Evolutionary conservation across 106 monocot species (phyloP), one percentile per base, ranked within the genome.

Genomic region (Agapanthus africanus): DNA sequence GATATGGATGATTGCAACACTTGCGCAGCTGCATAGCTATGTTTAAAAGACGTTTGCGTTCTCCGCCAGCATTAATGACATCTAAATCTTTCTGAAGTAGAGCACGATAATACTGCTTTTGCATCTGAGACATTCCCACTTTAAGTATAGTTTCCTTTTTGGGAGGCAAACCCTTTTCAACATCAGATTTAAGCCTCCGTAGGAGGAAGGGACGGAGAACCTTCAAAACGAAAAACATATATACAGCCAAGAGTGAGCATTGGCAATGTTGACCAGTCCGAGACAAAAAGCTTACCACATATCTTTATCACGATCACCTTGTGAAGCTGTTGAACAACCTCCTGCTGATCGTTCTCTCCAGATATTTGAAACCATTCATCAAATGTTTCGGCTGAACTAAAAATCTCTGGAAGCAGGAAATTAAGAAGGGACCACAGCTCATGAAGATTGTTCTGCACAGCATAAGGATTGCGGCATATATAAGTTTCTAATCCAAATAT

Each of bases 271-370:
- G 27, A 54, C 3, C 27, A 54, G 28, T 27, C 27, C 0, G 0
- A 54, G 54, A 28, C 16, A 6, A 28, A 28, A 27, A 28, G 7
- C 0, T 54, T 28, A 54, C 27, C 19, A 19, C 1, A 50, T 21
- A 21, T 21, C 2, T 21, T 6, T 21, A 50, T 50, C n/a, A 1
- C 47, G 35, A 28, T 73, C 46, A 99, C 97, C 92, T 99, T 99
- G 70, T 99, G 97, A 74, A 99, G 92, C 76, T 99, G 97, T 77
- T 99, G 97, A 65, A 99, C 92, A 72, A 99, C 97, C 70, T 99
- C 97, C 40, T 99, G 97, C 51, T 99, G 92, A 77, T 99, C 97
- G 77, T 90, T 92, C 59, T 99, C 97, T 42, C 89, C 97, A 49
- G 97, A 99, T 65, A 91, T 91, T 81, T 95, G 87, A 68, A 95